A percentile compares a stretch with the other conserved stretches of the same genome.
Conservation (phyloP, 1,284 basidiomycete species). For the Rhodotorula glutinis region DNA sequence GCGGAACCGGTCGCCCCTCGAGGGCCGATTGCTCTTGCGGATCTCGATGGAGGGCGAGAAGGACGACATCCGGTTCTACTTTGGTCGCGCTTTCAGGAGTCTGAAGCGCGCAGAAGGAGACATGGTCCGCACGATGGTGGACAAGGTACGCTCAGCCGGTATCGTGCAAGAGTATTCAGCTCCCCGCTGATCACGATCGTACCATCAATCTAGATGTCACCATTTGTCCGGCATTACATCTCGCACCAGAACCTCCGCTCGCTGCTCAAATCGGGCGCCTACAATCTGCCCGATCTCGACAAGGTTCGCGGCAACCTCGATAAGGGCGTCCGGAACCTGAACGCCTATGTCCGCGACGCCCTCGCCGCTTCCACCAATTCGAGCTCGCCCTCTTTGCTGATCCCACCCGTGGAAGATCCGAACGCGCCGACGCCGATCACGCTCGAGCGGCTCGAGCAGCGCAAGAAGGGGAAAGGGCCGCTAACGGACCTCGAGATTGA, state of each 20-base stretch:
- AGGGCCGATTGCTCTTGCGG: constrained; percentile 71
- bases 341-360: constrained; percentile 39
- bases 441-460: constrained; percentile 49
- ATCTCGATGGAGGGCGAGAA: constrained; percentile 99
- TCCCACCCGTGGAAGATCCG: constrained; percentile 34
- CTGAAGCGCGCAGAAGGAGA: constrained; percentile 91
- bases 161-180: not conserved
- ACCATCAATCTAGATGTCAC: constrained; percentile 68
- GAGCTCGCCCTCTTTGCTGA: constrained; percentile 11
- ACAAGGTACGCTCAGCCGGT: constrained; percentile 65
- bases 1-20: constrained; percentile 26
- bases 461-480: constrained; percentile 39
- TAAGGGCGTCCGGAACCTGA: constrained; percentile 40
- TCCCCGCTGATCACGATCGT: no score
- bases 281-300: constrained; percentile 44
- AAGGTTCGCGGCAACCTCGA: constrained; percentile 39
- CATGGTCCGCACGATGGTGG: constrained; percentile 94
- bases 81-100: constrained; percentile 90
- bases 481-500: constrained; percentile 93
- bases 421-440: constrained; percentile 41
- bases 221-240: constrained; percentile 85
- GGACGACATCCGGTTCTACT: constrained; percentile 89
- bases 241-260: constrained; percentile 56
- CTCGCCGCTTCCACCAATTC: constrained; percentile 29
- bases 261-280: constrained; percentile 40